These are phyloP conservation scores for Microdochium bolleyi DNA, from an alignment of 2,329 filamentous ascomycete species.

Conservation along the genomic window DNA sequence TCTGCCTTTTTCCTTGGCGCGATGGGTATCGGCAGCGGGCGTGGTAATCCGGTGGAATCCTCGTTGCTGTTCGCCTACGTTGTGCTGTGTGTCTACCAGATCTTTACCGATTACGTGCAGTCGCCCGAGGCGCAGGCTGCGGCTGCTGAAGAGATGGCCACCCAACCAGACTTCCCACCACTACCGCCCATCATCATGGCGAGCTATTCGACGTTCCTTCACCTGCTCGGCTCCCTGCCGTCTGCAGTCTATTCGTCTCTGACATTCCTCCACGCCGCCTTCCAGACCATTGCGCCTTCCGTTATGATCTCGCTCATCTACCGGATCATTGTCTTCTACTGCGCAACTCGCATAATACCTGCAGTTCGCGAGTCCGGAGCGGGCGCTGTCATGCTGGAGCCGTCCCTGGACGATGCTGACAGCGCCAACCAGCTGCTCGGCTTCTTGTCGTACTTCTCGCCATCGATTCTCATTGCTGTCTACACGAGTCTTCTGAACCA, in stretches of 20 bases:
- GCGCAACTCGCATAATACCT: constrained; percentile 90
- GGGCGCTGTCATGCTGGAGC: constrained; percentile 74
- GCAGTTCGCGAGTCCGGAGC: constrained; percentile 84
- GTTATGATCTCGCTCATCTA: constrained; percentile 94
- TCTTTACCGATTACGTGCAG: constrained; percentile 95
- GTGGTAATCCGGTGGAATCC: constrained; percentile 91
- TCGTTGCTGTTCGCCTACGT: constrained; percentile 94
- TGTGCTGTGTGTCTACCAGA: constrained; percentile 98
- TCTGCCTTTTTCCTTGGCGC: constrained; percentile 87
- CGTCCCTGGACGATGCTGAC: constrained; percentile 77
- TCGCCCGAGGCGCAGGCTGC: constrained; percentile 55
- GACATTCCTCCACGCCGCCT: constrained; percentile 80
- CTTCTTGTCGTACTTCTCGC: constrained; percentile 87
- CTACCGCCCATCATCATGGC: constrained; percentile 97
- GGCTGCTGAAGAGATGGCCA: constrained; percentile 35
- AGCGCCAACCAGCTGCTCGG: constrained; percentile 73
- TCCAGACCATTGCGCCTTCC: constrained; percentile 91
- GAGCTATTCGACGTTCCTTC: constrained; percentile 85
- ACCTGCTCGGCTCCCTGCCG: constrained; percentile 76
- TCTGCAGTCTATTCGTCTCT: constrained; percentile 76
- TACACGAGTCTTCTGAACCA: constrained; percentile 95
- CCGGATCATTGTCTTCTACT: constrained; percentile 90
- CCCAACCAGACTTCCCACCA: constrained; percentile 88
- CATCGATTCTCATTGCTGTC: constrained; percentile 87
- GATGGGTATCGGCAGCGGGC: constrained; percentile 88